Percentiles rank a stretch among this genome's conserved stretches.
Evolutionary conservation across 2,329 filamentous ascomycete genomes (phyloP).

Genomic region (Amauroascus niger): DNA sequence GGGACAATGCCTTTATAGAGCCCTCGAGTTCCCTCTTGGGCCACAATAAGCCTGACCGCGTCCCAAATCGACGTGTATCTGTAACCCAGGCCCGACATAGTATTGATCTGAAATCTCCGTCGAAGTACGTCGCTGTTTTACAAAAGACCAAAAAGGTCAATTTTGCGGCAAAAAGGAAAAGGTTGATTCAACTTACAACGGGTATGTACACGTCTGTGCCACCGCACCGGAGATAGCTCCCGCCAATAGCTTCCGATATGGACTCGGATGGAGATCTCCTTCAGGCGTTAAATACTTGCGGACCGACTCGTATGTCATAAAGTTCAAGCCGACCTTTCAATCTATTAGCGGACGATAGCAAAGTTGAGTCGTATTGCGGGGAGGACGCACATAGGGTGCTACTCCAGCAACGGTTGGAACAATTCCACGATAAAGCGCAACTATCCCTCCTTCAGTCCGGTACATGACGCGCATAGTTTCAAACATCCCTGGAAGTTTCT

Average conservation of each 20-base stretch:
- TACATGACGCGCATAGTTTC: conserved; percentile 74
- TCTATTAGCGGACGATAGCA: conserved; percentile 16
- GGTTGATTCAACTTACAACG: conserved; percentile 58
- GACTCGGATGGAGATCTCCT: conserved; percentile 71
- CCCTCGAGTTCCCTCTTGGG: conserved; percentile 72
- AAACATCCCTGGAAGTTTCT: conserved; percentile 79
- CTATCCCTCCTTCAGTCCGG: conserved; percentile 73
- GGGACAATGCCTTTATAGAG: conserved; percentile 94
- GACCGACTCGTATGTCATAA: conserved; percentile 93
- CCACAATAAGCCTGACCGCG: conserved; percentile 69
- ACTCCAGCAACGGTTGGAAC: conserved; percentile 90
- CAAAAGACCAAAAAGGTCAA: conserved; percentile 13
- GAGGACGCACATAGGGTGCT: conserved; percentile 66
- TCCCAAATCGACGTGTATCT: conserved; percentile 82
- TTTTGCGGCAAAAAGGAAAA: not conserved
- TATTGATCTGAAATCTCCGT: conserved; percentile 94
- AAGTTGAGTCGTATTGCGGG: conserved; percentile 20
- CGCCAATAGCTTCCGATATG: conserved; percentile 71
- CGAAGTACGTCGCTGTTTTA: conserved; percentile 69
- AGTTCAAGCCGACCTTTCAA: conserved; percentile 77
- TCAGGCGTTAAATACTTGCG: conserved; percentile 76
- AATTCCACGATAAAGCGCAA: conserved; percentile 87
- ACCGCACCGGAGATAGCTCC: conserved; percentile 93
- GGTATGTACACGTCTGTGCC: conserved; percentile 95
- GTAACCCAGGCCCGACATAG: conserved; percentile 97